Conservation (phyloP, 2,329 filamentous ascomycete species). For the Coniosporium uncinatum region DNA sequence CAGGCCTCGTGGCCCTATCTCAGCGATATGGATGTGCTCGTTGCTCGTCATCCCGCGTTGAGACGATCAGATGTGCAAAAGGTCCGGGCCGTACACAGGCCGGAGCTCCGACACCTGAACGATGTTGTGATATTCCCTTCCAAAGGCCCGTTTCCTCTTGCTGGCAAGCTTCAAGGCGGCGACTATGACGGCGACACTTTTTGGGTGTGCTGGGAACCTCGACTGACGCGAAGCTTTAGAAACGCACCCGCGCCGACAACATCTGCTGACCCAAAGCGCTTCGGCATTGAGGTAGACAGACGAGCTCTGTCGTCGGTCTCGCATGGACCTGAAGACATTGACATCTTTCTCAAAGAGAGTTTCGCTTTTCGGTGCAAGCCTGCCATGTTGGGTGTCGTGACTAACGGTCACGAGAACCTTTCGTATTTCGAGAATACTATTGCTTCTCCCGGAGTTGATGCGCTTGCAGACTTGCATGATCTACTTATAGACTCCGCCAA, state of each 20-base stretch:
- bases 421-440: slow-evolving; percentile 44
- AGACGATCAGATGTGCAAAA: slow-evolving; percentile 69
- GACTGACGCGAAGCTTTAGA: slow-evolving; percentile 59
- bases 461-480: slow-evolving; percentile 33
- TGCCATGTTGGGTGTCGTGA: slow-evolving; percentile 57
- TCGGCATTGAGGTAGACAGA: slow-evolving; percentile 45
- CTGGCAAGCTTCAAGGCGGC: slow-evolving; percentile 68
- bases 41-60: slow-evolving; percentile 65
- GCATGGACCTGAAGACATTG: not conserved
- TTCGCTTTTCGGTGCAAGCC: slow-evolving; percentile 54
- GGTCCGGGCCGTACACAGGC: slow-evolving; percentile 41
- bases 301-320: slow-evolving; percentile 16
- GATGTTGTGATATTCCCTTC: slow-evolving; percentile 77
- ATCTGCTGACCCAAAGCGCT: slow-evolving; percentile 38
- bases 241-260: slow-evolving; percentile 48
- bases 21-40: slow-evolving; percentile 53
- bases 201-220: slow-evolving; percentile 66
- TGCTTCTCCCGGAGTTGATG: slow-evolving; percentile 12
- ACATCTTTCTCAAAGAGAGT: slow-evolving; percentile 33
- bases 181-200: slow-evolving; percentile 79
- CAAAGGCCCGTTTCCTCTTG: slow-evolving; percentile 56
- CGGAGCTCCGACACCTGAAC: slow-evolving; percentile 59
- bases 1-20: slow-evolving; percentile 1
- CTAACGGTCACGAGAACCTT: slow-evolving; percentile 55
- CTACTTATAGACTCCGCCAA: slow-evolving; percentile 37